Base-by-base conservation (phyloP, 148 eudicot genomes). In the Camellia granthamiana region DNA sequence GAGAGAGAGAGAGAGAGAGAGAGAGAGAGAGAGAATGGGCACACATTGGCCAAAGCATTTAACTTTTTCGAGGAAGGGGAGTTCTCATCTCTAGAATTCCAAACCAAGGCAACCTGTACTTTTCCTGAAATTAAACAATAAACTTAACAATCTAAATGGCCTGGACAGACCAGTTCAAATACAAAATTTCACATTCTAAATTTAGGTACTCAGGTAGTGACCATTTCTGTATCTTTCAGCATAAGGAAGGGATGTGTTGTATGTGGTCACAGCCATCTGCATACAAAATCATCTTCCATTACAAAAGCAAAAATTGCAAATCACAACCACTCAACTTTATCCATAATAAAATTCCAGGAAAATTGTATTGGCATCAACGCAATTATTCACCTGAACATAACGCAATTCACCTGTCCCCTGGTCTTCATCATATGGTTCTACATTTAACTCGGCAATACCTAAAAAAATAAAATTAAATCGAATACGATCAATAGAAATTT, bases 221-320 rank as follows among this genome's bases (percentile, higher is more conserved):
- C 99, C 99, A 85, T 89, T 91, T 83, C 78, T 89, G 82, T 93
- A 96, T 93, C 99, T 86, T 83, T 92, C 92, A 69, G 92, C 83
- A 44, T 80, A 82, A 74, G 99, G 98, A 82, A 96, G 95, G 71
- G 94, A 87, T 41, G 98, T 90, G 82, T 90, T 81, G 81, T 92
- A 82, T 18, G 98, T 92, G 38, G 99, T 96, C 88, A 96, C 98
- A 75, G 97, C 99, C 97, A 96, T 93, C 99, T 96, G 88, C 83
- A 87, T 58, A 60, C 59, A 83, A 54, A 47, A 84, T 65, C 23
- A 70, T 47, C 55, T 43, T 75, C 44, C 43, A 52, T 81, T 69
- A 44, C 68, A 67, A 18, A 73, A 74, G 42, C 54, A 41, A 59
- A 42, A 58, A 43, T 13, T 16, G 42, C 47, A 75, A 46, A 42